phyloP scores from a whole-genome alignment of 2,329 filamentous ascomycete species.

The Phaeoacremonium minimum region DNA sequence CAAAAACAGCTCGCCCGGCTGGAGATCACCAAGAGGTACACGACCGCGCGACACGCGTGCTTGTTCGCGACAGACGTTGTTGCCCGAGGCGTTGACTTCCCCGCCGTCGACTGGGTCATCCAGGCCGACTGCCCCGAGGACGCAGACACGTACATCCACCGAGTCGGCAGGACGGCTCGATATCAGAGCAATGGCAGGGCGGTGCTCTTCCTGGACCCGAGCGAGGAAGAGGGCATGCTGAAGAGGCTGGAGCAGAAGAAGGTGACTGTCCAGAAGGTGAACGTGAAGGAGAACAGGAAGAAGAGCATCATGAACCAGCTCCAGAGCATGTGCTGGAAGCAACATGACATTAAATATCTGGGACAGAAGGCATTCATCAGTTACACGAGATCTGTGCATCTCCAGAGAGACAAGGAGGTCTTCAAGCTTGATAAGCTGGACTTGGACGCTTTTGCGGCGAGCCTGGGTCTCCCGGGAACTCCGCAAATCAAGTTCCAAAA shows the following conservation, averaged over 20 bases:
- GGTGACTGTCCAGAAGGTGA: constrained; percentile 81
- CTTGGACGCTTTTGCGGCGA: constrained; percentile 79
- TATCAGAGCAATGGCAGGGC: constrained; percentile 86
- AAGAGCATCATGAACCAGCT: constrained; percentile 78
- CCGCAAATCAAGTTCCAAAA: constrained; percentile 92
- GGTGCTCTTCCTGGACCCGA: constrained; percentile 87
- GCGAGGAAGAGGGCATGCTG: constrained; percentile 89
- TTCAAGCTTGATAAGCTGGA: constrained; percentile 83
- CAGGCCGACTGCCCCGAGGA: constrained; percentile 97
- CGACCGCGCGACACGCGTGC: constrained; percentile 75
- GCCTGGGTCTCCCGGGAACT: constrained; percentile 82
- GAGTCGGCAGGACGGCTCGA: constrained; percentile 89
- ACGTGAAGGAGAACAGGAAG: constrained; percentile 85
- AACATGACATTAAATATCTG: constrained; percentile 88
- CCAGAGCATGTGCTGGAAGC: constrained; percentile 94
- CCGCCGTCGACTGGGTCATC: constrained; percentile 97
- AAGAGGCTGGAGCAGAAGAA: constrained; percentile 82
- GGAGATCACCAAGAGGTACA: constrained; percentile 83
- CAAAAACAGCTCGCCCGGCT: constrained; percentile 88
- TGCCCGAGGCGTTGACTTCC: constrained; percentile 90
- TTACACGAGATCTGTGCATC: constrained; percentile 77
- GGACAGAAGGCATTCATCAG: constrained; percentile 95
- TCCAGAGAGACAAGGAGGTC: constrained; percentile 88
- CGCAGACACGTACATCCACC: constrained; percentile 94
- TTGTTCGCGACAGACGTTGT: constrained; percentile 95